Conservation (phyloP, 1,284 basidiomycete species). For the Cystobasidium slooffiae region DNA sequence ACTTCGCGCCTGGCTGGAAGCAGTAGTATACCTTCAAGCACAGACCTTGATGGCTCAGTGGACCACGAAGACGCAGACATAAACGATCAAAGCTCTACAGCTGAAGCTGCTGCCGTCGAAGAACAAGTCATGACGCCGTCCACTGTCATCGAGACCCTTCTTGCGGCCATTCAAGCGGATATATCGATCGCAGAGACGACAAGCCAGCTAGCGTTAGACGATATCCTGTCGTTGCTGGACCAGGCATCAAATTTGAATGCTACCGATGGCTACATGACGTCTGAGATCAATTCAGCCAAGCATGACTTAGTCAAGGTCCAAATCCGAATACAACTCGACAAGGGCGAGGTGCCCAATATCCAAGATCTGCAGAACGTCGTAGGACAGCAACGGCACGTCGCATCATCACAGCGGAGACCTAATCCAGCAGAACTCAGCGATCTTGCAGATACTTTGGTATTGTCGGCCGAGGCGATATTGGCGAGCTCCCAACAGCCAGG, state of each 20-base stretch:
- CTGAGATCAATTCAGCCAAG: conserved; percentile 7
- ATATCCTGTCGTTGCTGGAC: not conserved
- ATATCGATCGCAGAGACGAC: conserved; percentile 8
- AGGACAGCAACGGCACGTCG: not conserved
- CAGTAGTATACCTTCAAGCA: not conserved
- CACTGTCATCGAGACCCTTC: conserved; percentile 28
- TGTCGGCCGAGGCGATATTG: not conserved
- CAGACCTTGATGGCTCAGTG: not conserved
- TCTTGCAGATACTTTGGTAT: conserved; percentile 28
- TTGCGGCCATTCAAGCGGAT: conserved; percentile 16
- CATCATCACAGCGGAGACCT: not conserved
- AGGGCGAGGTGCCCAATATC: not conserved
- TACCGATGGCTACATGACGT: conserved; percentile 21
- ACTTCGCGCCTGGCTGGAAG: not conserved
- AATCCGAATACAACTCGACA: conserved; percentile 4
- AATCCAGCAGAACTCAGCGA: conserved; percentile 20
- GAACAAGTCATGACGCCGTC: conserved; percentile 29
- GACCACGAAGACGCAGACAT: not conserved
- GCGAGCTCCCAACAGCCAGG: not conserved
- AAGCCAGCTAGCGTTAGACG: not conserved
- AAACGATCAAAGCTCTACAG: not conserved
- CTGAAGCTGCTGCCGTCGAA: conserved; percentile 11
- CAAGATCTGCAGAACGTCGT: conserved; percentile 4
- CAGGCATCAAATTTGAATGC: conserved; percentile 1
- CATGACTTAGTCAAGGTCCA: not conserved